Conservation (phyloP, 2,329 filamentous ascomycete species). For the Bertia moriformis region DNA sequence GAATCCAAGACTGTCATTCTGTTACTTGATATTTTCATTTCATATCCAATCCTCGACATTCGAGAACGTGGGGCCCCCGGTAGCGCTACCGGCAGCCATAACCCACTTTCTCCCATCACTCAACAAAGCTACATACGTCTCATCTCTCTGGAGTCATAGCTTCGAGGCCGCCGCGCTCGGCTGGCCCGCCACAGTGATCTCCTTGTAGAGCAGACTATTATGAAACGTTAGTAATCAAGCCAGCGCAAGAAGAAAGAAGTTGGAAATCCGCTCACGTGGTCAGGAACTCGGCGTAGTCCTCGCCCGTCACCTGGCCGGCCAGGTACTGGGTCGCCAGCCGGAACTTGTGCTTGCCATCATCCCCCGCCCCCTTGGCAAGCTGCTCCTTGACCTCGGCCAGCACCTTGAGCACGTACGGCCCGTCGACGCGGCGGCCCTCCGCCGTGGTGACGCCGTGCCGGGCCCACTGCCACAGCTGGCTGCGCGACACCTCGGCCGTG, state of each 20-base stretch:
- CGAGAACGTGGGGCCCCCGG: too few species aligned
- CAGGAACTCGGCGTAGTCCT: constrained; percentile 94
- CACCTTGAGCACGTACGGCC: constrained; percentile 49
- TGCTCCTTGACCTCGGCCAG: constrained; percentile 73
- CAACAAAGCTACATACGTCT: too few species aligned
- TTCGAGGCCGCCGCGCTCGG: neutral
- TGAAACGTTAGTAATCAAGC: neutral
- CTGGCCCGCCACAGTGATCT: neutral
- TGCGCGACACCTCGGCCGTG: constrained; percentile 87
- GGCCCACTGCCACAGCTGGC: constrained; percentile 94
- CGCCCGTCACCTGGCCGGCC: constrained; percentile 79
- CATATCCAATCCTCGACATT: too few species aligned
- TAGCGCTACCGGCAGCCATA: too few species aligned
- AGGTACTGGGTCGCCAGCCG: constrained; percentile 86
- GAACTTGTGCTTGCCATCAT: constrained; percentile 79
- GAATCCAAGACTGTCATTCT: too few species aligned
- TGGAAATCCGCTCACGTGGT: constrained; percentile 31
- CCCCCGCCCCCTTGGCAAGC: constrained; percentile 60
- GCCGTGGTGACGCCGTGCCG: constrained; percentile 33
- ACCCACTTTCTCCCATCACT: too few species aligned
- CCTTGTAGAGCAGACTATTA: neutral
- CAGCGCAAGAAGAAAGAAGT: neutral
- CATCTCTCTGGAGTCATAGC: too few species aligned
- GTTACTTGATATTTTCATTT: too few species aligned
- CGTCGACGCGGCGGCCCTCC: neutral